Percentiles rank a stretch among this genome's conserved stretches.
Conservation (phyloP, 352 stramenopile genomes). For the Phytopythium cucurbitacearum region DNA sequence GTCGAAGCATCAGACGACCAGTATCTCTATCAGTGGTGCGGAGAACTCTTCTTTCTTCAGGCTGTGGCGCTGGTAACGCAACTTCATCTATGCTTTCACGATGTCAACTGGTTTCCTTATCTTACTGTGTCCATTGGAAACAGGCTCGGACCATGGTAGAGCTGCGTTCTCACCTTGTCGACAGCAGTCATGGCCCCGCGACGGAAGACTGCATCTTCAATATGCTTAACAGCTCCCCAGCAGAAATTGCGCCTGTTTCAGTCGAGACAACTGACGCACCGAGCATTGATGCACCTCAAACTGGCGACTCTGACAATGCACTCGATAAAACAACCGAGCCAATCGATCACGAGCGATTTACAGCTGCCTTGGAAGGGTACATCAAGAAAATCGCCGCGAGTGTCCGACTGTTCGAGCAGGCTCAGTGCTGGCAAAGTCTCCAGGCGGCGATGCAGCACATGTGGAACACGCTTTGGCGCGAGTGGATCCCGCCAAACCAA, state of each 20-base stretch:
- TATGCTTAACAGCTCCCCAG: neutral
- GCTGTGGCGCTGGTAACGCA: constrained; percentile 7
- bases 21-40: constrained; percentile 55
- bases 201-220: constrained; percentile 32
- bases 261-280: neutral
- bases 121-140: constrained; percentile 4
- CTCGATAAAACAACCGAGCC: neutral
- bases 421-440: constrained; percentile 49
- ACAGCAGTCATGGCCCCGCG: constrained; percentile 22
- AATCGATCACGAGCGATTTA: constrained; percentile 7
- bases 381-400: constrained; percentile 33
- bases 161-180: constrained; percentile 8
- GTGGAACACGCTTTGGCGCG: constrained; percentile 49
- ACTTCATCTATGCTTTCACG: neutral
- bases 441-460: constrained; percentile 49
- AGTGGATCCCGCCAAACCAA: constrained; percentile 44
- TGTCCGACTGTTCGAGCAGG: constrained; percentile 40
- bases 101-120: neutral
- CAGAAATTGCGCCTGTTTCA: neutral
- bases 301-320: neutral
- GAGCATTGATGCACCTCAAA: neutral
- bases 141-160: constrained; percentile 33
- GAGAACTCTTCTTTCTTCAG: constrained; percentile 61
- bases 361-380: constrained; percentile 23
- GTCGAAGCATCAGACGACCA: constrained; percentile 31